phyloP scores from a whole-genome alignment of 331 rosid species.

The Spiraea crenata region DNA sequence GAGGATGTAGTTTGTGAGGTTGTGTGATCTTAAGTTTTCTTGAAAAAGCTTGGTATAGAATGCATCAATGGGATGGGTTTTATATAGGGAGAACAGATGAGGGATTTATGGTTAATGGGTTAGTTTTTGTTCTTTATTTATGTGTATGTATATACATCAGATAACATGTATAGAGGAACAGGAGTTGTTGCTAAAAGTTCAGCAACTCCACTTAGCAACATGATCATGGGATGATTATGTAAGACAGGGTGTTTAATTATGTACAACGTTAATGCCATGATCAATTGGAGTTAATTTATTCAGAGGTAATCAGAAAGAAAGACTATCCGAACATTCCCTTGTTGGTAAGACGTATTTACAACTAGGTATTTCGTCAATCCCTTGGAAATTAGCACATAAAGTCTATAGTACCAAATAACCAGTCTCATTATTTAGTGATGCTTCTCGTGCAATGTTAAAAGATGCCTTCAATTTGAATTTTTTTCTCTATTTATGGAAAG shows the following conservation, averaged over 20 bases:
- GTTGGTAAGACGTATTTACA: too few relatives aligned
- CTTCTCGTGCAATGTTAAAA: too few relatives aligned
- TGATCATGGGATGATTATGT: not conserved
- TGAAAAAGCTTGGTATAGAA: not conserved
- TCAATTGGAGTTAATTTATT: too few relatives aligned
- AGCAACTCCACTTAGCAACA: conserved; percentile 28
- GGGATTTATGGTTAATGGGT: conserved; percentile 5
- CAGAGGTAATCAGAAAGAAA: too few relatives aligned
- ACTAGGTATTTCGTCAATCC: too few relatives aligned
- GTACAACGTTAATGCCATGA: not conserved
- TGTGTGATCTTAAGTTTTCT: not conserved
- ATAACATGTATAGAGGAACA: conserved; percentile 7
- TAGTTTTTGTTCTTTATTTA: not conserved
- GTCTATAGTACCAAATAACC: too few relatives aligned
- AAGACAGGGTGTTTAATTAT: not conserved
- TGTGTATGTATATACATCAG: not conserved
- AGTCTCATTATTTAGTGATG: too few relatives aligned
- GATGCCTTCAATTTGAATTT: too few relatives aligned
- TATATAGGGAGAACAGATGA: not conserved
- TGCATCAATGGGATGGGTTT: not conserved
- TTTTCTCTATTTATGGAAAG: too few relatives aligned
- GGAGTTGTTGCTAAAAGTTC: conserved; percentile 25
- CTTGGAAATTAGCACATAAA: too few relatives aligned
- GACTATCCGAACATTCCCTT: too few relatives aligned
- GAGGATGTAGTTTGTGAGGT: not conserved